These are phyloP conservation scores for Metschnikowia koreensis DNA, from an alignment of 805 yeast species.

Conservation along the genomic window DNA sequence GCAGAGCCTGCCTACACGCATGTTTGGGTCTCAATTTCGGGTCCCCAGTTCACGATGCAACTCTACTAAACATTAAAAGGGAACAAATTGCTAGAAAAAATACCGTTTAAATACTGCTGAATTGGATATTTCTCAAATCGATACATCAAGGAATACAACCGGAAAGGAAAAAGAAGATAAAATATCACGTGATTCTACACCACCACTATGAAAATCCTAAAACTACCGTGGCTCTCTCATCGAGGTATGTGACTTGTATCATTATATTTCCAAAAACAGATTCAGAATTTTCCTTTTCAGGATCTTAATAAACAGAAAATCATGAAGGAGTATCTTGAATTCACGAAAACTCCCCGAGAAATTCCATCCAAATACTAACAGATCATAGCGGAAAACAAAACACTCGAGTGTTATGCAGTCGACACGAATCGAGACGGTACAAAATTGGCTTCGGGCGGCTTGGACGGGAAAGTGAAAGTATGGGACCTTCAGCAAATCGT, in stretches of 20 bases:
- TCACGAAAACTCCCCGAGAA: constrained; percentile 12
- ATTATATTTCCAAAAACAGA: background rate
- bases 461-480: constrained; percentile 84
- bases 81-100: too few relatives aligned
- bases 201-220: constrained; percentile 34
- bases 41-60: too few relatives aligned
- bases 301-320: background rate
- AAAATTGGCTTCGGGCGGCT: constrained; percentile 89
- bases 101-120: too few relatives aligned
- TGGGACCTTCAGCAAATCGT: constrained; percentile 70
- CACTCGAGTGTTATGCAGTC: constrained; percentile 82
- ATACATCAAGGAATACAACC: background rate
- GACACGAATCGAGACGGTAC: constrained; percentile 79
- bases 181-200: too few relatives aligned
- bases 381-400: constrained; percentile 65
- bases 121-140: too few relatives aligned
- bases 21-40: too few relatives aligned
- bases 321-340: background rate
- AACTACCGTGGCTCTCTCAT: constrained; percentile 47
- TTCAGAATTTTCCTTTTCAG: too few relatives aligned
- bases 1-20: too few relatives aligned
- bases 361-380: too few relatives aligned
- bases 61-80: too few relatives aligned
- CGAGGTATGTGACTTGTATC: constrained; percentile 29
- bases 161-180: background rate